Evolutionary conservation across 1,139 yeast genomes (phyloP).

Genomic region (Pichia kudriavzevii): DNA sequence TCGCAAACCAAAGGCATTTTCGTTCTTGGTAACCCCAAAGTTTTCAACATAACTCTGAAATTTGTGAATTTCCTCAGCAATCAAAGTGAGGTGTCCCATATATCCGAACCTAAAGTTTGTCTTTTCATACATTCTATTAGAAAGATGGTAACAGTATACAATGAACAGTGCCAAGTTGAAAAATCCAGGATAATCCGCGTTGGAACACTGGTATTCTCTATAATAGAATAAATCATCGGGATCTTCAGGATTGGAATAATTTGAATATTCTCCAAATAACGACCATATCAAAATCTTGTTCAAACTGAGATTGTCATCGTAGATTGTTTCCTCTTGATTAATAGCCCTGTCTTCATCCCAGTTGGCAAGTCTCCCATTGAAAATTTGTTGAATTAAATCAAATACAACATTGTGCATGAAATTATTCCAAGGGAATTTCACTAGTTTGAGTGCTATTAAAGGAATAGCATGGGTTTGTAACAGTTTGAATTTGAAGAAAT

Average conservation of each 20-base stretch:
- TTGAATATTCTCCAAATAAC: slow-evolving; percentile 25
- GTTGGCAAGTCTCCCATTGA: slow-evolving; percentile 54
- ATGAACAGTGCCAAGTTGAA: slow-evolving; percentile 28
- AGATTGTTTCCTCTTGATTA: slow-evolving; percentile 27
- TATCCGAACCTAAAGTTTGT: slow-evolving; percentile 73
- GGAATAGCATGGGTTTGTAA: slow-evolving; percentile 25
- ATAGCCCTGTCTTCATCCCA: slow-evolving; percentile 29
- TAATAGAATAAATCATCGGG: slow-evolving; percentile 5
- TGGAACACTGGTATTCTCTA: slow-evolving; percentile 13
- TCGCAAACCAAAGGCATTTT: slow-evolving; percentile 26
- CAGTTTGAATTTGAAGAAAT: slow-evolving; percentile 50
- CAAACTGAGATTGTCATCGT: slow-evolving; percentile 26
- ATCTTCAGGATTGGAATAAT: slow-evolving; percentile 13
- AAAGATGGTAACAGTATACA: slow-evolving; percentile 49
- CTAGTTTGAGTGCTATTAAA: slow-evolving; percentile 24
- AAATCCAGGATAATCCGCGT: slow-evolving; percentile 24
- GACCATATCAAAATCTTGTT: slow-evolving; percentile 29
- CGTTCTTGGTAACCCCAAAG: slow-evolving; percentile 27
- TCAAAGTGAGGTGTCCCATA: slow-evolving; percentile 94
- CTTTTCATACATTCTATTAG: slow-evolving; percentile 47
- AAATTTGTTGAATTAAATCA: slow-evolving; percentile 92
- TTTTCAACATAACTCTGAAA: slow-evolving; percentile 41
- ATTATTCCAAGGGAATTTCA: slow-evolving; percentile 88
- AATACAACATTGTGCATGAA: slow-evolving; percentile 97
- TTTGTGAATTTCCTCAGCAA: slow-evolving; percentile 95